These are phyloP conservation scores for Ploettnerulaceae sp. DNA, from an alignment of 2,329 filamentous ascomycete genomes.

Conservation along the genomic window DNA sequence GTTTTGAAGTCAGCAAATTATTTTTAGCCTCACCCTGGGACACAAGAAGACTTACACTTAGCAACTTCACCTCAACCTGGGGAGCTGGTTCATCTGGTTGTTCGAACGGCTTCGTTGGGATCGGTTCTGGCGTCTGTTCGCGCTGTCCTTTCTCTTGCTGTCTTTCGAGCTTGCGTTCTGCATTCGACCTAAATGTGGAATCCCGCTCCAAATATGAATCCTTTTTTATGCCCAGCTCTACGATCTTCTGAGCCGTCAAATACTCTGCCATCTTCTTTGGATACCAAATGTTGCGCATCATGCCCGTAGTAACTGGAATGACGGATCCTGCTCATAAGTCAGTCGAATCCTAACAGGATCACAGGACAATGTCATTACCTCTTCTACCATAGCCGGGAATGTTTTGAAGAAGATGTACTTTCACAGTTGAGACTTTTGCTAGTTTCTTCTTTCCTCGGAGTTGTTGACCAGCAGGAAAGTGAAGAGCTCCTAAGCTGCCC, in stretches of 20 bases:
- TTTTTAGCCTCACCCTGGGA: slow-evolving; percentile 4
- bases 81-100: slow-evolving; percentile 4
- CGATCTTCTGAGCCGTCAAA: slow-evolving; percentile 41
- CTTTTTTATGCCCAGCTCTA: slow-evolving; percentile 39
- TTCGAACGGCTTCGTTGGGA: neutral
- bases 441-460: slow-evolving; percentile 42
- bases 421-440: slow-evolving; percentile 38
- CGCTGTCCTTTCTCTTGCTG: slow-evolving; percentile 6
- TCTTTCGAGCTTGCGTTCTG: slow-evolving; percentile 11
- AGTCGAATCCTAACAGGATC: slow-evolving; percentile 1
- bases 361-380: slow-evolving; percentile 32
- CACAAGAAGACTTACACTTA: slow-evolving; percentile 24
- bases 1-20: slow-evolving; percentile 6
- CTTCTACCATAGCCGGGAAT: slow-evolving; percentile 46
- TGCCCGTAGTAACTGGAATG: slow-evolving; percentile 45
- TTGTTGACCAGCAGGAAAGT: slow-evolving; percentile 31
- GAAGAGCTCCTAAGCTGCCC: slow-evolving; percentile 17
- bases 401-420: slow-evolving; percentile 48
- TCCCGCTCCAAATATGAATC: slow-evolving; percentile 43
- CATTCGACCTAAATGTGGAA: slow-evolving; percentile 36
- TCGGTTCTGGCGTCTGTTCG: slow-evolving; percentile 9
- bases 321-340: slow-evolving; percentile 41
- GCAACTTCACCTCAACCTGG: slow-evolving; percentile 21
- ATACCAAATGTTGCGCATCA: slow-evolving; percentile 52
- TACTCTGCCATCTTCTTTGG: slow-evolving; percentile 48